phyloP scores from a whole-genome alignment of 108 stramenopile genomes.

The Nitzschia sp. region DNA sequence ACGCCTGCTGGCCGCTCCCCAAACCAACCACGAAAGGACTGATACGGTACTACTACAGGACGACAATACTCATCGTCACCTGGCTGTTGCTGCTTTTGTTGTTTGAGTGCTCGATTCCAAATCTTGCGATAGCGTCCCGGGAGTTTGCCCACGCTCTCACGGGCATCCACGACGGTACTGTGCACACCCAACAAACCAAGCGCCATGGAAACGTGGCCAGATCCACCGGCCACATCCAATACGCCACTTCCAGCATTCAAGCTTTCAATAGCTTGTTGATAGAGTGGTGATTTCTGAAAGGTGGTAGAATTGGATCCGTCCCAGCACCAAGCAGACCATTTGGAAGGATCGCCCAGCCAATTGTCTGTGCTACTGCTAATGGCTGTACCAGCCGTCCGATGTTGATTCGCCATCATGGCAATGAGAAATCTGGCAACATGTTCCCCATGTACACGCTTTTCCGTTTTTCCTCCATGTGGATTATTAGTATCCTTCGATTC shows the following conservation, averaged over 20 bases:
- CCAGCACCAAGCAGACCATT: background rate
- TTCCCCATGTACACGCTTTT: constrained; percentile 67
- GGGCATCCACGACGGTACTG: constrained; percentile 80
- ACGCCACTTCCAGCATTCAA: constrained; percentile 59
- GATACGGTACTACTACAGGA: constrained; percentile 42
- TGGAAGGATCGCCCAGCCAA: background rate
- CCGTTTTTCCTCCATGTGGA: constrained; percentile 47
- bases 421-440: constrained; percentile 63
- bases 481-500: constrained; percentile 9
- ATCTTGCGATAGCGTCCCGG: constrained; percentile 72
- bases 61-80: constrained; percentile 25
- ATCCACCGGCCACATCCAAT: constrained; percentile 84
- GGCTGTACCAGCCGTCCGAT: background rate
- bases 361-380: no score
- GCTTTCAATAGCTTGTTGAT: constrained; percentile 24
- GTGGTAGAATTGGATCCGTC: background rate
- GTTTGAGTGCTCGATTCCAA: constrained; percentile 50
- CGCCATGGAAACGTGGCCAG: constrained; percentile 78
- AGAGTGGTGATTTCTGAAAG: background rate
- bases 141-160: constrained; percentile 63
- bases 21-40: constrained; percentile 63
- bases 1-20: constrained; percentile 51
- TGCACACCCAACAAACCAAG: constrained; percentile 60
- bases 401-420: constrained; percentile 42
- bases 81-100: background rate